These are phyloP conservation scores for Clarireedia sp. DNA, from an alignment of 2,329 filamentous ascomycete genomes.

Conservation along the genomic window DNA sequence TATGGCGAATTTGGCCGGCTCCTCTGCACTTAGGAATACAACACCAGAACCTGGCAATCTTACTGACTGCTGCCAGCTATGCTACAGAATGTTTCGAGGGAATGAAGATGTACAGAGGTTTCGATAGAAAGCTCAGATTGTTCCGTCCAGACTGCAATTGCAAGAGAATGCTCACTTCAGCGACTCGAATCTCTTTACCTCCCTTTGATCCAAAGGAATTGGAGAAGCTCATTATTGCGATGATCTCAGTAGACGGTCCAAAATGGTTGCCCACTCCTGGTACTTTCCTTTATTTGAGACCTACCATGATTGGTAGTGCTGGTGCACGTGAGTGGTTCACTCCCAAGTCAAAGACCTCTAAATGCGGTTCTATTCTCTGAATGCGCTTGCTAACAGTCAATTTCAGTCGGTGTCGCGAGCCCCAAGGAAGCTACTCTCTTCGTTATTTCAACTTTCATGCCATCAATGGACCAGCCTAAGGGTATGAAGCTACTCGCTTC, in stretches of 20 bases:
- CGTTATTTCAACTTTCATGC: slow-evolving; percentile 63
- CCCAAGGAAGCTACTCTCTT: slow-evolving; percentile 84
- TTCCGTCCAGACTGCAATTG: slow-evolving; percentile 57
- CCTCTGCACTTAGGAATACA: background rate
- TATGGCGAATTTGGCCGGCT: too few relatives aligned
- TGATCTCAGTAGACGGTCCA: slow-evolving; percentile 64
- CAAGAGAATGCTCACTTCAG: slow-evolving; percentile 41
- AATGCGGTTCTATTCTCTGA: background rate
- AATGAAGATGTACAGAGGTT: slow-evolving; percentile 73
- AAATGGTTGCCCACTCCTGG: slow-evolving; percentile 74
- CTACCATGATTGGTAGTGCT: slow-evolving; percentile 79
- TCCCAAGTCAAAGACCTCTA: background rate
- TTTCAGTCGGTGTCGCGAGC: slow-evolving; percentile 61
- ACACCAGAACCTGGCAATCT: background rate
- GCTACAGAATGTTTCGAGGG: slow-evolving; percentile 90
- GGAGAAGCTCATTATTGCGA: slow-evolving; percentile 62
- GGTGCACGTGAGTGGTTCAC: slow-evolving; percentile 39
- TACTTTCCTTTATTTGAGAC: slow-evolving; percentile 68
- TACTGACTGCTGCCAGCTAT: slow-evolving; percentile 37
- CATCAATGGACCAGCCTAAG: slow-evolving; percentile 42
- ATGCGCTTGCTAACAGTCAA: background rate
- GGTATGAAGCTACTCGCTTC: slow-evolving; percentile 72
- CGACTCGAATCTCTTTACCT: slow-evolving; percentile 64
- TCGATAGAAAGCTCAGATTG: slow-evolving; percentile 53
- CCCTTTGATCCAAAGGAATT: slow-evolving; percentile 63